These are phyloP conservation scores for Candida golubevii DNA, from an alignment of 805 yeast species.

Conservation along the genomic window DNA sequence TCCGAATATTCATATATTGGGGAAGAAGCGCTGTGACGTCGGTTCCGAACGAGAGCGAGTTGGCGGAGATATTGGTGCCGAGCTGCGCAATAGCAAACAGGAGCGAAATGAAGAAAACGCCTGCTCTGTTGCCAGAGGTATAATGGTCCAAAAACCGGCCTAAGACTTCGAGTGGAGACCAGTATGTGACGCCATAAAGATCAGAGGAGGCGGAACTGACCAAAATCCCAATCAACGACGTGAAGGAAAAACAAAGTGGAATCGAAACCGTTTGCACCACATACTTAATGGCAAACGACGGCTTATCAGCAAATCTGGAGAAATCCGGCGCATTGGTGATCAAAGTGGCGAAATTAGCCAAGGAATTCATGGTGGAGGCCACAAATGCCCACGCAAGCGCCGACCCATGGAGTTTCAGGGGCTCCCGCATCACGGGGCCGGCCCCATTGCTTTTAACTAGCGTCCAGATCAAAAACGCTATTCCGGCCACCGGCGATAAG, in stretches of 20 bases:
- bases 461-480: constrained; percentile 82
- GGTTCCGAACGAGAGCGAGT: constrained; percentile 68
- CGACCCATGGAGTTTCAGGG: constrained; percentile 49
- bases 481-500: constrained; percentile 77
- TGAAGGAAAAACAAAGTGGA: constrained; percentile 73
- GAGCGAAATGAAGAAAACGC: constrained; percentile 69
- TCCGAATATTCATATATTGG: constrained; percentile 62
- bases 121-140: constrained; percentile 64
- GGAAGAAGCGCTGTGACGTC: constrained; percentile 67
- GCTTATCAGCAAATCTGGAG: constrained; percentile 66
- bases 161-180: constrained; percentile 83
- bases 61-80: constrained; percentile 73
- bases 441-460: constrained; percentile 74
- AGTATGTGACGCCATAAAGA: constrained; percentile 63
- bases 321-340: constrained; percentile 88
- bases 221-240: constrained; percentile 79
- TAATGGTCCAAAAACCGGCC: constrained; percentile 50
- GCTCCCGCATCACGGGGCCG: constrained; percentile 64
- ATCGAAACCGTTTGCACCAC: constrained; percentile 53
- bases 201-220: constrained; percentile 74
- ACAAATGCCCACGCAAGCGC: constrained; percentile 82
- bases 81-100: constrained; percentile 73
- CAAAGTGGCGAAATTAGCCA: constrained; percentile 86
- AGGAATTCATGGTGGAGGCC: constrained; percentile 68
- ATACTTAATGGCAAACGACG: constrained; percentile 36